Conservation (phyloP, 1,284 basidiomycete species). For the Cutaneotrichosporon sp. region DNA sequence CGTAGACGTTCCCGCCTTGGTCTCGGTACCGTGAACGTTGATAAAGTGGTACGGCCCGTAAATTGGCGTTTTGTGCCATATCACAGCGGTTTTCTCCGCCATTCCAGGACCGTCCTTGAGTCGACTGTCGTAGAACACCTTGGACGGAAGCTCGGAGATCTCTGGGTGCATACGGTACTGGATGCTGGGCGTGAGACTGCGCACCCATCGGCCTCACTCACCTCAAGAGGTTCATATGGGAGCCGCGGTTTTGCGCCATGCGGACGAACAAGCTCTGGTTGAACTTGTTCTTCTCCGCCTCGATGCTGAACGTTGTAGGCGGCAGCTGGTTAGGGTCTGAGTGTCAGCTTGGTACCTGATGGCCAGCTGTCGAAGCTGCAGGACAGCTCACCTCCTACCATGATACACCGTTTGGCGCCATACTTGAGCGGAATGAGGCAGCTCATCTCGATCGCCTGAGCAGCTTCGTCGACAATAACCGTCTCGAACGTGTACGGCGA, state of each 20-base stretch:
- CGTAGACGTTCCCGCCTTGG: conserved; percentile 62
- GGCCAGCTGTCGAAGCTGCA: not conserved
- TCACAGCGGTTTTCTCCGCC: conserved; percentile 71
- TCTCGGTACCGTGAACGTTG: conserved; percentile 58
- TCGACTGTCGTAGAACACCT: conserved; percentile 77
- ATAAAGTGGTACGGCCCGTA: conserved; percentile 90
- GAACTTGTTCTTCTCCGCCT: conserved; percentile 75
- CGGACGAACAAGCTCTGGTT: conserved; percentile 91
- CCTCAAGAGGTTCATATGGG: conserved; percentile 87
- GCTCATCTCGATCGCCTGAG: conserved; percentile 92
- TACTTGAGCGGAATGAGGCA: conserved; percentile 96
- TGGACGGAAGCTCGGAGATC: conserved; percentile 85
- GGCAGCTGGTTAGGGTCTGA: conserved; percentile 94
- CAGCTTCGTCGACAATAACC: conserved; percentile 96
- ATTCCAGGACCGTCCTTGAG: conserved; percentile 86
- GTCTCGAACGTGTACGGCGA: conserved; percentile 87
- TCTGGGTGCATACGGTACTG: conserved; percentile 99
- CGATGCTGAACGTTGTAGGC: conserved; percentile 87
- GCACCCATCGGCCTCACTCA: conserved; percentile 37
- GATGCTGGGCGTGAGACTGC: conserved; percentile 52
- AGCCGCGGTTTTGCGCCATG: conserved; percentile 70
- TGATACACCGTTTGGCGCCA: conserved; percentile 73
- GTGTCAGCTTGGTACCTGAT: conserved; percentile 2
- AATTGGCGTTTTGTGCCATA: conserved; percentile 76
- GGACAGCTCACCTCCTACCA: conserved; percentile 75